phyloP scores from a whole-genome alignment of 257 asterid species.

The Jacaranda copaia region DNA sequence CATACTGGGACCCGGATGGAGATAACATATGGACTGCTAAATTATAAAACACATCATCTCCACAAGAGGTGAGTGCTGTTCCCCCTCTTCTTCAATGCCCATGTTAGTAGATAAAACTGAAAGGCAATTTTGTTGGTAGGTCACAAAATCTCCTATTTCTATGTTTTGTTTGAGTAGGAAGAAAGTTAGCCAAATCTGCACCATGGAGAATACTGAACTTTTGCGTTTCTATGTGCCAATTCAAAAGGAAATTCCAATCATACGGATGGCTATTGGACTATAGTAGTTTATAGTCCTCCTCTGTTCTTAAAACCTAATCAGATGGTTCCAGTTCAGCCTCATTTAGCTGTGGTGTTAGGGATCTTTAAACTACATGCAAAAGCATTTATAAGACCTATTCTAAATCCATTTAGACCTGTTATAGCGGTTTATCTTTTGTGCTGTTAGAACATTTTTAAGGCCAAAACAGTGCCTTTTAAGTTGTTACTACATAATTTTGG shows the following conservation, averaged over 20 bases:
- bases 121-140: too few species aligned
- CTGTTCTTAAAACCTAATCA: neutral
- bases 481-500: neutral
- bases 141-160: conserved; percentile 15
- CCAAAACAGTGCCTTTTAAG: neutral
- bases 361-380: neutral
- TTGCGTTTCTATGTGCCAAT: neutral
- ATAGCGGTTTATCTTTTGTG: neutral
- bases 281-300: neutral
- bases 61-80: too few species aligned
- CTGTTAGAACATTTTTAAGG: neutral
- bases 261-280: neutral
- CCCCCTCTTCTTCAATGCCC: too few species aligned
- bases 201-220: neutral
- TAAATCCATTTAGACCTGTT: too few species aligned
- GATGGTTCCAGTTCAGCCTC: too few species aligned
- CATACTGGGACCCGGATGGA: neutral
- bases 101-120: neutral
- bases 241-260: too few species aligned
- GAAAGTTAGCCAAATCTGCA: conserved; percentile 20
- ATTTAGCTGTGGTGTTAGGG: neutral
- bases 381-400: neutral
- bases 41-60: too few species aligned
- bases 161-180: conserved; percentile 5
- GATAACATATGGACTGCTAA: neutral